These are phyloP conservation scores for Lanmaoa pseudosensibilis DNA, from an alignment of 768 basidiomycete genomes.

Conservation along the genomic window DNA sequence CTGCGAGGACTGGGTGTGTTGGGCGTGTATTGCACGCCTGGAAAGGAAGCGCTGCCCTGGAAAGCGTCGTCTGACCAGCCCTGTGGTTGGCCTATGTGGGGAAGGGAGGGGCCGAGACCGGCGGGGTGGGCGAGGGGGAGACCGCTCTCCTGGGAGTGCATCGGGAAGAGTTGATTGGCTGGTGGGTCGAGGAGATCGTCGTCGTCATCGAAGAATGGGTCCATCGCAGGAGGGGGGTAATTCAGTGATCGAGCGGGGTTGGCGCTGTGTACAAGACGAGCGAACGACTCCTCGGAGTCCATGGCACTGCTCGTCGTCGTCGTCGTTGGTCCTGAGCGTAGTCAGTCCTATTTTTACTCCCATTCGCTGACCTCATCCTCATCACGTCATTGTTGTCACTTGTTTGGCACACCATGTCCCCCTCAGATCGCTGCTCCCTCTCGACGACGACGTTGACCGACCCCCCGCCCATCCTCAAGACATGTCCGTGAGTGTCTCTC, in stretches of 20 bases:
- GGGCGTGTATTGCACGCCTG: slow-evolving; percentile 26
- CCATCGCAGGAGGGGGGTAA: slow-evolving; percentile 63
- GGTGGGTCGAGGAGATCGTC: slow-evolving; percentile 43
- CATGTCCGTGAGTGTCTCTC: slow-evolving; percentile 24
- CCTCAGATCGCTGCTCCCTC: not conserved
- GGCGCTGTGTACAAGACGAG: slow-evolving; percentile 25
- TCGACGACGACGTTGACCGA: slow-evolving; percentile 4
- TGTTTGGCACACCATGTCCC: slow-evolving; percentile 11
- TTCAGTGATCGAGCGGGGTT: slow-evolving; percentile 34
- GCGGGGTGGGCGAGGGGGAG: slow-evolving; percentile 64
- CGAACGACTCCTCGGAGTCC: slow-evolving; percentile 31
- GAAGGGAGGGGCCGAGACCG: slow-evolving; percentile 47
- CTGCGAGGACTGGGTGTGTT: slow-evolving; percentile 5
- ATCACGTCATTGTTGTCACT: slow-evolving; percentile 8
- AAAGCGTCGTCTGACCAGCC: slow-evolving; percentile 70
- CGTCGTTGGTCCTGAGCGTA: too few relatives aligned
- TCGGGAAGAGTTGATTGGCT: slow-evolving; percentile 19
- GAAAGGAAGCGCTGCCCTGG: slow-evolving; percentile 44
- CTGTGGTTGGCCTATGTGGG: slow-evolving; percentile 48
- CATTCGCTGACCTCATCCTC: slow-evolving; percentile 7
- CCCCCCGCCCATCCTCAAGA: slow-evolving; percentile 4
- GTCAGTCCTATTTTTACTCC: too few relatives aligned
- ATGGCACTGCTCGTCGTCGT: slow-evolving; percentile 7
- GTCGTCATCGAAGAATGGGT: slow-evolving; percentile 84
- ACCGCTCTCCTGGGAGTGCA: slow-evolving; percentile 47